Evolutionary conservation across 2,329 filamentous ascomycete genomes (phyloP), one percentile per base, ranked within the genome.

Genomic region (Cladophialophora exuberans): DNA sequence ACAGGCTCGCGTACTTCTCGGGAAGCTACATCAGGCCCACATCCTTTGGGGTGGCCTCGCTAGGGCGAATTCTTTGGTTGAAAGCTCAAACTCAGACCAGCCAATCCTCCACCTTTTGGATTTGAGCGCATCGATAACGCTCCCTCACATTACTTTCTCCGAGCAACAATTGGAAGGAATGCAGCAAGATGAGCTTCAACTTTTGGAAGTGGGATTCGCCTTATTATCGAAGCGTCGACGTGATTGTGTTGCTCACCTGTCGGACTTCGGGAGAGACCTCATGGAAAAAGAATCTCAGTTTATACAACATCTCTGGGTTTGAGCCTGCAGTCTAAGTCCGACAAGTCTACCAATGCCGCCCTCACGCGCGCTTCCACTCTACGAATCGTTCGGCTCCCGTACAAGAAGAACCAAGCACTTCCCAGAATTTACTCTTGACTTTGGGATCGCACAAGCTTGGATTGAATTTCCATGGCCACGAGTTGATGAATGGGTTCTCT

Each of bases 251-350:
- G 28, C 42, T 22, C 18, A 47, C 9, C 28, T 53, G 4, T 53
- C 50, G 2, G 31, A 7, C 36, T 33, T 35, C 28, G 41, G 20
- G 17, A 9, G 11, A 31, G 42, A n/a, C 28, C 28, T 20, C 26
- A 10, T 38, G 28, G 23, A 52, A 3, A 38, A 52, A 7, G 49
- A 52, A 5, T 10, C 41, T 17, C 15, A 33, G 15, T 47, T 53
- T 18, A 53, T 53, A 39, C 7, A 53, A 28, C 42, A 53, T 15
- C 50, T 53, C 42, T 53, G 50, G 50, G 50, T n/a, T n/a, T n/a
- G n/a, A n/a, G n/a, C n/a, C n/a, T n/a, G n/a, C n/a, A n/a, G n/a
- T n/a, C n/a, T n/a, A n/a, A n/a, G n/a, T n/a, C n/a, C n/a, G n/a
- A n/a, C n/a, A n/a, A n/a, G n/a, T n/a, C n/a, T n/a, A n/a, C n/a